phyloP scores from a whole-genome alignment of 2,329 filamentous ascomycete species.

The Blumeria hordei region DNA sequence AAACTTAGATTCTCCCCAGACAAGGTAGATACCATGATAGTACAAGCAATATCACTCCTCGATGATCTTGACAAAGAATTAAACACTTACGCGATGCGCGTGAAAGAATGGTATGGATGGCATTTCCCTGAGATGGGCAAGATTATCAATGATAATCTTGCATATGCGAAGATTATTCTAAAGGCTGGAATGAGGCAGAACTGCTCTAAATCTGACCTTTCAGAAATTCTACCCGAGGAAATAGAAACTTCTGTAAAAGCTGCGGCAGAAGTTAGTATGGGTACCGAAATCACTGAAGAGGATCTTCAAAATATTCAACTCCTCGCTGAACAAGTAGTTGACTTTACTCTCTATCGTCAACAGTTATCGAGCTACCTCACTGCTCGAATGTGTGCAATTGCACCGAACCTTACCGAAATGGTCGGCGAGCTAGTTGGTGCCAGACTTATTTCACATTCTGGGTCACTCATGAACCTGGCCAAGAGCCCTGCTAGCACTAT shows the following conservation, averaged over 20 bases:
- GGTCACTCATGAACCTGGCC: constrained; percentile 80
- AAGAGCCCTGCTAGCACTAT: constrained; percentile 91
- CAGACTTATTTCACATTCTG: constrained; percentile 79
- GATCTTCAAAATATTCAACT: constrained; percentile 84
- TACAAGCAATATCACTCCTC: constrained; percentile 80
- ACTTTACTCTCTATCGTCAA: constrained; percentile 71
- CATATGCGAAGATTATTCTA: constrained; percentile 72
- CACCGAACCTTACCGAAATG: constrained; percentile 81
- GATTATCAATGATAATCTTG: constrained; percentile 91
- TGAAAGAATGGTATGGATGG: constrained; percentile 99
- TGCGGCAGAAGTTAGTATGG: constrained; percentile 93
- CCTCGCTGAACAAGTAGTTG: constrained; percentile 79
- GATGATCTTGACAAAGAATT: constrained; percentile 97
- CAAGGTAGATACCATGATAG: constrained; percentile 99
- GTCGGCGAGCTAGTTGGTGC: constrained; percentile 87
- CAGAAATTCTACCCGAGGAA: constrained; percentile 83
- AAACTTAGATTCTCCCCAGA: constrained; percentile 97
- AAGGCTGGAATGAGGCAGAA: constrained; percentile 75
- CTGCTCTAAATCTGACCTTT: constrained; percentile 51
- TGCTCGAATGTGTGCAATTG: constrained; percentile 87
- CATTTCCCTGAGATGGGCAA: constrained; percentile 97
- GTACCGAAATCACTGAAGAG: constrained; percentile 81
- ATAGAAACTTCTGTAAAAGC: constrained; percentile 80
- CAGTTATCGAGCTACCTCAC: constrained; percentile 76
- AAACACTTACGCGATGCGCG: constrained; percentile 95